Base-by-base conservation (phyloP, 2,329 filamentous ascomycete species). In the Proliferodiscus dingleyae region DNA sequence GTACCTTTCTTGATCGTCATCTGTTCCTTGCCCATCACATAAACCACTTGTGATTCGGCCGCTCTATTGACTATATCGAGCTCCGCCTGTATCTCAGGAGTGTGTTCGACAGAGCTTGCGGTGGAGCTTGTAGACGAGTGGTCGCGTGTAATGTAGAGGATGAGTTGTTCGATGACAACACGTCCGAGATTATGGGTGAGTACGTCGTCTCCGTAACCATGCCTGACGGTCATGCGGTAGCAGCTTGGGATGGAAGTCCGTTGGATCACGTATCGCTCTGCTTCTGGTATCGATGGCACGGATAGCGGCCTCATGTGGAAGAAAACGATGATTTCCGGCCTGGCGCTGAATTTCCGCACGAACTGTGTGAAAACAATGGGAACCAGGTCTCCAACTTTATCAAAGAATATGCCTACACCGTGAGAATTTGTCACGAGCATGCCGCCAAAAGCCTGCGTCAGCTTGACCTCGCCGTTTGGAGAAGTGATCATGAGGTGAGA, bases 371-470 rank as follows among this genome's bases (percentile, higher is more conserved):
- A 89, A 8, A 84, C 81, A 6, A 74, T 75, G 2, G 83, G 84
- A 0, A 77, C 78, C 4, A 75, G 74, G 29, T 78, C 74, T 34
- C 85, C 85, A 1, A 78, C 73, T 65, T 90, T 89, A 66, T 90
- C 86, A 61, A 90, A 89, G 68, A 87, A 89, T 44, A 90, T 80
- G 1, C 83, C 85, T 5, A 78, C 73, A 22, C 72, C 86, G 45
- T 70, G 71, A 42, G 78, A 75, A 0, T 67, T 68, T 22, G 70
- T 72, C n/a, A 76, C 55, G 16, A 41, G 50, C 22, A 57, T 59
- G 8, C 62, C 63, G 9, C 69, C 68, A 41, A 68, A 74, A 3
- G 55, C 51, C 4, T 64, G 53, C 0, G 68, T 64, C 5, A 73
- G 63, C 22, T 42, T 51, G 7, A 73, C 55, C 11, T 62, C 53